Conservation (phyloP, 2,329 filamentous ascomycete genomes). For the Onygenales sp. region DNA sequence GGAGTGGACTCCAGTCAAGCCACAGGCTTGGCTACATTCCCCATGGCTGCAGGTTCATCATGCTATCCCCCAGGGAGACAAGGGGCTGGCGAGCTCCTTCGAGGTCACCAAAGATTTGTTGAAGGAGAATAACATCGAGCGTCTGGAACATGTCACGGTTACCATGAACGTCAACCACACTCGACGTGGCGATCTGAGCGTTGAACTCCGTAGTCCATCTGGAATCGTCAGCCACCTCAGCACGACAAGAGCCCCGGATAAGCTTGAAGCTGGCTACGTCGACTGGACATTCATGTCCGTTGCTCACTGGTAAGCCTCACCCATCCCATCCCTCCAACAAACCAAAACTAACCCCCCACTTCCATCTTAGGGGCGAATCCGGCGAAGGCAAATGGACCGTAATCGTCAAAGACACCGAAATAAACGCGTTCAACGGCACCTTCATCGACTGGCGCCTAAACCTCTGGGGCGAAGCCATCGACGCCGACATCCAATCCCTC, state of each 20-base stretch:
- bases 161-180: constrained; percentile 94
- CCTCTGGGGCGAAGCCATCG: constrained; percentile 83
- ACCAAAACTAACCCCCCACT: constrained; percentile 20
- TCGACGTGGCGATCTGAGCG: constrained; percentile 81
- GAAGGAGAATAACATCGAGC: constrained; percentile 69
- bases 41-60: constrained; percentile 90
- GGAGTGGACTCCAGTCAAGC: constrained; percentile 79
- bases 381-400: constrained; percentile 87
- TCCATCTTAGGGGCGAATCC: constrained; percentile 61
- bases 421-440: constrained; percentile 66
- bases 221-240: constrained; percentile 78
- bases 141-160: constrained; percentile 87
- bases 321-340: background rate
- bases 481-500: constrained; percentile 60
- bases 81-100: constrained; percentile 71
- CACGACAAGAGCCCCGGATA: constrained; percentile 61
- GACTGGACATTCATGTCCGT: constrained; percentile 99
- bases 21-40: constrained; percentile 88
- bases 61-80: constrained; percentile 71
- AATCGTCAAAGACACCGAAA: constrained; percentile 71
- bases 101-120: constrained; percentile 75
- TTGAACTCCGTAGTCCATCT: constrained; percentile 77
- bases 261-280: constrained; percentile 59
- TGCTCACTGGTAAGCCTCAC: constrained; percentile 66
- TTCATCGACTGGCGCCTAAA: constrained; percentile 91